phyloP scores from a whole-genome alignment of 129 eudicot species.

The Smallanthus sonchifolius region DNA sequence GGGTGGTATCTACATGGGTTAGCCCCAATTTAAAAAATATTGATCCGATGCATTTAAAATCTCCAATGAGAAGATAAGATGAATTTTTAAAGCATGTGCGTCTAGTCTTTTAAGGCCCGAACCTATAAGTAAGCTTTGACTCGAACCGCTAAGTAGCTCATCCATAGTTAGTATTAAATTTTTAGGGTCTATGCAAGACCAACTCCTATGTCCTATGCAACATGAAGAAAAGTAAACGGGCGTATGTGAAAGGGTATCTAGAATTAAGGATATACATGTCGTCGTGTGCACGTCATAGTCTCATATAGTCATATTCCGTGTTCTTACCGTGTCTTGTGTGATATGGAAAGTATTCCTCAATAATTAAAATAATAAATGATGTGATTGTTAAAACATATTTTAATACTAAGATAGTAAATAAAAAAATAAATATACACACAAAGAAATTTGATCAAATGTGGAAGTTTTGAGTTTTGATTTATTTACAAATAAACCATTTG shows the following conservation, averaged over 20 bases:
- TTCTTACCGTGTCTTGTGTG: slow-evolving; percentile 22
- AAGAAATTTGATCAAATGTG: background rate
- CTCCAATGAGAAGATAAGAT: too few species aligned
- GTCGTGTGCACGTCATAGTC: slow-evolving; percentile 27
- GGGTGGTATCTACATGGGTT: too few species aligned
- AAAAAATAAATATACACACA: background rate
- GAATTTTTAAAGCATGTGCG: too few species aligned
- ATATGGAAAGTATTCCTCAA: slow-evolving; percentile 11
- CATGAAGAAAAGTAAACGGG: background rate
- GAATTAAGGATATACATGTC: background rate
- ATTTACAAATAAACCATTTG: background rate
- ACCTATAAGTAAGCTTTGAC: too few species aligned
- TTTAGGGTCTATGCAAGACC: too few species aligned
- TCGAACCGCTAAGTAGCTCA: too few species aligned
- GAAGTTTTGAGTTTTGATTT: background rate
- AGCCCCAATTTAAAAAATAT: too few species aligned
- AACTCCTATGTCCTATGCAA: background rate
- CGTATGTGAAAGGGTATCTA: slow-evolving; percentile 9
- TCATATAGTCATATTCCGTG: slow-evolving; percentile 39
- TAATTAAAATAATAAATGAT: background rate
- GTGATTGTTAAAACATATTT: slow-evolving; percentile 2
- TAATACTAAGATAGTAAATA: background rate
- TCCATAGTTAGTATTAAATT: too few species aligned
- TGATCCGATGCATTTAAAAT: too few species aligned
- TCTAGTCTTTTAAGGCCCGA: too few species aligned